Conservation (phyloP, 208 protist species). For the Leishmania tarentolae region DNA sequence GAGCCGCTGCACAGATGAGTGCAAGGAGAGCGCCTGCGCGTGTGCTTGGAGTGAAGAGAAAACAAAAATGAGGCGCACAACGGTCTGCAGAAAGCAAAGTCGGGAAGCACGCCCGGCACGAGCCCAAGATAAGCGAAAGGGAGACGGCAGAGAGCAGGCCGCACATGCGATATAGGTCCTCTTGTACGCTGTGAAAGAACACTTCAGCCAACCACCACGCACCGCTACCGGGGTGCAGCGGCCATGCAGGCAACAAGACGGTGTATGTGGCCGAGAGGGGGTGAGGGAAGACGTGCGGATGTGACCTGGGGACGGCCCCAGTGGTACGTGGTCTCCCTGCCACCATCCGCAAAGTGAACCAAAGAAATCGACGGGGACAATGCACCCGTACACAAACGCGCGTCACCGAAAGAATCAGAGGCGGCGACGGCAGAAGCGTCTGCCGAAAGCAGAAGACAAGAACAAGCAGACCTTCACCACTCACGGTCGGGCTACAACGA, state of each 20-base stretch:
- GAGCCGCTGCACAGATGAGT: not conserved
- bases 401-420: not conserved
- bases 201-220: not conserved
- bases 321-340: not conserved
- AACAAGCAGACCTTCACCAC: no score
- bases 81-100: not conserved
- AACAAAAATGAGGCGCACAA: not conserved
- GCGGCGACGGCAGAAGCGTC: not conserved
- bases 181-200: not conserved
- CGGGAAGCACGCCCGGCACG: no score
- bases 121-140: not conserved
- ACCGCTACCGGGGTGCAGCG: not conserved
- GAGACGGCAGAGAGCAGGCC: not conserved
- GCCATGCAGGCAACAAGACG: not conserved
- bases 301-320: not conserved
- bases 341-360: not conserved
- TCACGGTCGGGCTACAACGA: no score
- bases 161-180: not conserved
- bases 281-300: not conserved
- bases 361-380: not conserved
- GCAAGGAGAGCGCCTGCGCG: not conserved
- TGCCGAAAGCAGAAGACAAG: no score
- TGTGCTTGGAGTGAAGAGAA: not conserved
- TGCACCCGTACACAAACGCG: not conserved
- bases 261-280: not conserved